These are phyloP conservation scores for Chloranthus sessilifolius DNA, from an alignment of 164 flowering plant species.

Conservation along the genomic window DNA sequence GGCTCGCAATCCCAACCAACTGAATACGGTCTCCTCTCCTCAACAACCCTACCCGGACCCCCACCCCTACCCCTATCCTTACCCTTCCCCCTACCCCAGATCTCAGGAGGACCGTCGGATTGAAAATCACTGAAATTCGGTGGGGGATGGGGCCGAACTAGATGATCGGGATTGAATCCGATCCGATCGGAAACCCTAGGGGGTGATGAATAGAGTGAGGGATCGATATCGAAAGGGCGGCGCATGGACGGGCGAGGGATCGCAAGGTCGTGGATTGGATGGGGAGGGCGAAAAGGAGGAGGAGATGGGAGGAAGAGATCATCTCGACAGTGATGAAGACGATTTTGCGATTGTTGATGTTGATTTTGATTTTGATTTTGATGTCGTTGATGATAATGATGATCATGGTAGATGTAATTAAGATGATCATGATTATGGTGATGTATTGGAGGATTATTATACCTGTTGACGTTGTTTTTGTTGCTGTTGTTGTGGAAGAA, in stretches of 20 bases:
- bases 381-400: too few relatives aligned
- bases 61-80: too few relatives aligned
- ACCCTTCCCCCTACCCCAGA: conserved; percentile 12
- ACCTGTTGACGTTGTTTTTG: too few relatives aligned
- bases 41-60: conserved; percentile 8
- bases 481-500: too few relatives aligned
- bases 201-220: neutral
- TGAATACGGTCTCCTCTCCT: neutral
- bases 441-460: too few relatives aligned
- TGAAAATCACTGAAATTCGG: conserved; percentile 4
- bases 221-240: conserved; percentile 1
- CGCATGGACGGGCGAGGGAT: too few relatives aligned
- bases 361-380: too few relatives aligned
- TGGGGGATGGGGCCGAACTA: neutral
- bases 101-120: conserved; percentile 11
- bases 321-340: too few relatives aligned
- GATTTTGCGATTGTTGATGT: too few relatives aligned
- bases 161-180: conserved; percentile 8
- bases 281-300: conserved; percentile 15
- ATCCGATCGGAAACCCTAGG: conserved; percentile 17
- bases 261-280: conserved; percentile 10
- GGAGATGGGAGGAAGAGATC: too few relatives aligned
- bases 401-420: too few relatives aligned
- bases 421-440: too few relatives aligned
- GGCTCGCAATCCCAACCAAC: conserved; percentile 12